These are phyloP conservation scores for Microstroma glucosiphilum DNA, from an alignment of 1,284 basidiomycete species.

Conservation along the genomic window DNA sequence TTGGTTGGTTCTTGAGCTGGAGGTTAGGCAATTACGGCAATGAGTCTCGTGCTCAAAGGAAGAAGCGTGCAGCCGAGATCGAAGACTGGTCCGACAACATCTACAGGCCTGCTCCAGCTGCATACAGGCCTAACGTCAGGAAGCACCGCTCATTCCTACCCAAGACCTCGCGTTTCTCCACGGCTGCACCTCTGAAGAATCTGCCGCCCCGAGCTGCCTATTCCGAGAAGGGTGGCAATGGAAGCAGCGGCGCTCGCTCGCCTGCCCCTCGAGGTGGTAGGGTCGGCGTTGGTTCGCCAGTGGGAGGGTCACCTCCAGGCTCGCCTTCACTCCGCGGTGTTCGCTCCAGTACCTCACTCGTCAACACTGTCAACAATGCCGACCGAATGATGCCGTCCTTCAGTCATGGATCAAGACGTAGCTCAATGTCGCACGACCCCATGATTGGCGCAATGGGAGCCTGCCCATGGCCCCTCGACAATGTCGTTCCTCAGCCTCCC, in stretches of 20 bases:
- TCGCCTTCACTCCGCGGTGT: conserved; percentile 69
- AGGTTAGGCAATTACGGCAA: conserved; percentile 84
- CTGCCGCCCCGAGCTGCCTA: conserved; percentile 25
- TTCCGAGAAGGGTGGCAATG: conserved; percentile 26
- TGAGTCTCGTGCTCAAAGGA: conserved; percentile 90
- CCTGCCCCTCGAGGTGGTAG: conserved; percentile 16
- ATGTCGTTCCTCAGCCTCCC: conserved; percentile 87
- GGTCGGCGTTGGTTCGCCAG: conserved; percentile 30
- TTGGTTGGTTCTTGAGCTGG: conserved; percentile 95
- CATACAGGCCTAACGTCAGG: conserved; percentile 75
- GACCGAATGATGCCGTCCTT: conserved; percentile 14
- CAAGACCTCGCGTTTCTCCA: conserved; percentile 57
- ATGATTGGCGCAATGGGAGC: conserved; percentile 30
- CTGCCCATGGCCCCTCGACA: conserved; percentile 76
- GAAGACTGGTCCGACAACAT: conserved; percentile 97
- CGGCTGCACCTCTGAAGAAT: conserved; percentile 33
- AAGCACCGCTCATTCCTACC: conserved; percentile 67
- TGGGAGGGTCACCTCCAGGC: conserved; percentile 63
- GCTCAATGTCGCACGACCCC: conserved; percentile 33
- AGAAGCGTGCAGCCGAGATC: conserved; percentile 81
- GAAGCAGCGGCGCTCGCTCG: conserved; percentile 11
- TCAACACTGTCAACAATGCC: conserved; percentile 12
- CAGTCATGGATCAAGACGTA: conserved; percentile 32
- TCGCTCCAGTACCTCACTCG: conserved; percentile 73
- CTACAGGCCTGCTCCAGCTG: conserved; percentile 82